phyloP scores from a whole-genome alignment of 345 rosid species.

The Populus simonii region DNA sequence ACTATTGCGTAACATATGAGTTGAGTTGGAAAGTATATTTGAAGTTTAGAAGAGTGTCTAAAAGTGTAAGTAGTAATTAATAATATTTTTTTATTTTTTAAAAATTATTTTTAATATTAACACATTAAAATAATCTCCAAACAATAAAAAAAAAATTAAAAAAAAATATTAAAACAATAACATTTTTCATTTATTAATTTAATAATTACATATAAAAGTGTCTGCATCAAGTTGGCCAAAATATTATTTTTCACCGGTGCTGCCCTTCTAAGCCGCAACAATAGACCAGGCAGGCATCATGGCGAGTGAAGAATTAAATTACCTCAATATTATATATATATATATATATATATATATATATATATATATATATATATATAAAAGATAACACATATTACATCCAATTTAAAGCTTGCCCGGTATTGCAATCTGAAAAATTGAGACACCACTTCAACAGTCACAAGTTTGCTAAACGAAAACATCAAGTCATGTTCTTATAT shows the following conservation, averaged over 20 bases:
- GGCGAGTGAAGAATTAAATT: not conserved
- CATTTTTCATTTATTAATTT: too few relatives aligned
- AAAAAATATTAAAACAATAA: too few relatives aligned
- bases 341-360: not conserved
- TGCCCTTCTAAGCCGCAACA: constrained; percentile 1
- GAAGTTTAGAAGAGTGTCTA: accelerated
- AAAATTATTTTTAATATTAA: too few relatives aligned
- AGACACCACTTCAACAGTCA: not conserved
- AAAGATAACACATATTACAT: not conserved
- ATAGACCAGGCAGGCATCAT: not conserved
- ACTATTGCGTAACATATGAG: not conserved
- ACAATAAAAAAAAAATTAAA: too few relatives aligned
- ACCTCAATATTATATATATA: not conserved
- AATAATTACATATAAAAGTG: not conserved
- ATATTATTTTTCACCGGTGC: constrained; percentile 8
- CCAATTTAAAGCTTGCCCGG: not conserved
- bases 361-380: not conserved
- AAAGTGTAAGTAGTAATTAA: too few relatives aligned
- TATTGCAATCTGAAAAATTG: not conserved
- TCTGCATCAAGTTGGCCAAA: not conserved
- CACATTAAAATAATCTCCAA: too few relatives aligned
- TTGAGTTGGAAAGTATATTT: too few relatives aligned
- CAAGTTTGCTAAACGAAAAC: not conserved
- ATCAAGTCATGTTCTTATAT: too few relatives aligned
- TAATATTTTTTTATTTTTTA: too few relatives aligned